These are phyloP conservation scores for Penicillium glabrum DNA, from an alignment of 2,329 filamentous ascomycete genomes.

Conservation along the genomic window DNA sequence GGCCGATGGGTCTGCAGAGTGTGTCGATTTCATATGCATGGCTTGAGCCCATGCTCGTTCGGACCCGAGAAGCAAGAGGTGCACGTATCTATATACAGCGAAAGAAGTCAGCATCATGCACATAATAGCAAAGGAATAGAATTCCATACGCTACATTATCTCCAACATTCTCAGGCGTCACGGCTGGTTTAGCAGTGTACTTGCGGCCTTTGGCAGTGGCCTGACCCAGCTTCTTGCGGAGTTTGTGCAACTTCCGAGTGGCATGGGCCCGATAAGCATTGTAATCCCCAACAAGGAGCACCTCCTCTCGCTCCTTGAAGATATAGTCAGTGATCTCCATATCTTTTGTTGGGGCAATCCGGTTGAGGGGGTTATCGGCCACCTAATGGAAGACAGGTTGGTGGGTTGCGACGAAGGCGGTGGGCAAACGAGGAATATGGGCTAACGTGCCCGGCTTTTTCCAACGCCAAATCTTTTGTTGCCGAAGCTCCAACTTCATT, in stretches of 20 bases:
- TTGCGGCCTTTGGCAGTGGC: constrained; percentile 84
- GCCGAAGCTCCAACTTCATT: not conserved
- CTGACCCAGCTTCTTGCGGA: constrained; percentile 81
- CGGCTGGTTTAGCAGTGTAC: constrained; percentile 67
- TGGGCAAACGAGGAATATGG: constrained; percentile 32
- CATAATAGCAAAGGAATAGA: constrained; percentile 4
- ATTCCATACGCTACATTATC: constrained; percentile 69
- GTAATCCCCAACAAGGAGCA: constrained; percentile 86
- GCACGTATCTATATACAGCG: constrained; percentile 60
- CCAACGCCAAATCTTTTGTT: constrained; percentile 1
- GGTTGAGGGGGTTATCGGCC: not conserved
- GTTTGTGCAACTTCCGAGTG: constrained; percentile 75
- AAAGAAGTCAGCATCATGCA: constrained; percentile 10
- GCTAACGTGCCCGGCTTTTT: constrained; percentile 26
- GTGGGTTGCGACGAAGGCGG: constrained; percentile 27
- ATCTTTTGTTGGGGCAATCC: constrained; percentile 3
- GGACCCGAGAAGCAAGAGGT: constrained; percentile 78
- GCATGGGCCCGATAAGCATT: constrained; percentile 78
- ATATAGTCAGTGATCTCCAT: constrained; percentile 94
- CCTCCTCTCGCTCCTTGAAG: constrained; percentile 74
- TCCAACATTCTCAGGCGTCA: constrained; percentile 74
- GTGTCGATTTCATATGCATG: constrained; percentile 86
- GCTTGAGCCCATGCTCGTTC: constrained; percentile 95
- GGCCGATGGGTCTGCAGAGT: constrained; percentile 69
- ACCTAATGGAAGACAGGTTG: constrained; percentile 15